Evolutionary conservation across 106 monocot species (phyloP).

Genomic region (Apostasia shenzhenica): DNA sequence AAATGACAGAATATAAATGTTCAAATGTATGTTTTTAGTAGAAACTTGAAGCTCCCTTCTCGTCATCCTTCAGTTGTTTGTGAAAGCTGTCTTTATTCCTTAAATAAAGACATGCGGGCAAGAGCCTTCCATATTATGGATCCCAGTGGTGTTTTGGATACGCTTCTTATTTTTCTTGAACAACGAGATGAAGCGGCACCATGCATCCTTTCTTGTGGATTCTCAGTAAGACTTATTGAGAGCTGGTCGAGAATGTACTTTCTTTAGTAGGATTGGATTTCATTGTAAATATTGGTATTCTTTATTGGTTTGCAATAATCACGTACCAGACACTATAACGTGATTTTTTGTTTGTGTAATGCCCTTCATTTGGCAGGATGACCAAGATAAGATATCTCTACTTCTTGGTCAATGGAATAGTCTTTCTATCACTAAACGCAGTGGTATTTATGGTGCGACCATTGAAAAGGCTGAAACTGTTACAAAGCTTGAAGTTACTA

Average conservation of each 20-base stretch:
- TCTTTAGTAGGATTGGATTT: neutral
- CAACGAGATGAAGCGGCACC: constrained; percentile 46
- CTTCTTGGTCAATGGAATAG: constrained; percentile 85
- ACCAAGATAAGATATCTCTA: constrained; percentile 35
- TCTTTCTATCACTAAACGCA: constrained; percentile 79
- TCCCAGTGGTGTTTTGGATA: constrained; percentile 74
- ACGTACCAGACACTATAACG: too few relatives aligned
- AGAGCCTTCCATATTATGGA: constrained; percentile 93
- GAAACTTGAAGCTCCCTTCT: constrained; percentile 88
- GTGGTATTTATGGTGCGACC: constrained; percentile 91
- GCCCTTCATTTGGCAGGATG: constrained; percentile 24
- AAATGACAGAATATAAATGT: too few relatives aligned
- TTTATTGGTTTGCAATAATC: neutral
- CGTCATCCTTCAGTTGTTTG: constrained; percentile 83
- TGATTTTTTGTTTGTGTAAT: neutral
- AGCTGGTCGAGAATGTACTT: neutral
- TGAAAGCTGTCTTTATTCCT: constrained; percentile 87
- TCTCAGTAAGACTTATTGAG: constrained; percentile 17
- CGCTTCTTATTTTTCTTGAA: constrained; percentile 81
- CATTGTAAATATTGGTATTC: neutral
- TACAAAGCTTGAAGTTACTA: constrained; percentile 56
- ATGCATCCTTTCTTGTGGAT: constrained; percentile 8
- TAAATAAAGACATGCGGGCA: constrained; percentile 50
- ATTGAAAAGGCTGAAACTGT: constrained; percentile 63
- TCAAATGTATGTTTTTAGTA: constrained; percentile 7